phyloP scores from a whole-genome alignment of 2,329 filamentous ascomycete species.

The Alternaria longipes region DNA sequence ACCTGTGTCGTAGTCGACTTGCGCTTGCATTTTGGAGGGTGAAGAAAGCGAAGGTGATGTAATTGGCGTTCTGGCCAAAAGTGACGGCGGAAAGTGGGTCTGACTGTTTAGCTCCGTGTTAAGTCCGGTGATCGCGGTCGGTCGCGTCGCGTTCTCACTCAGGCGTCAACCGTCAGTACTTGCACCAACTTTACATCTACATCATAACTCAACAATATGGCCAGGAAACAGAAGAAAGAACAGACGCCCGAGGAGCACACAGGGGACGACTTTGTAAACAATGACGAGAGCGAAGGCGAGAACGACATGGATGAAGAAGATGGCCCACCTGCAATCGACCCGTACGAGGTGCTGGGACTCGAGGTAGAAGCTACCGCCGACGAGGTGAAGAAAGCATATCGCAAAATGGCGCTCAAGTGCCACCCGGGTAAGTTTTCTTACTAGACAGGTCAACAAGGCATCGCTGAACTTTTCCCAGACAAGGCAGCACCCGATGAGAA shows the following conservation, averaged over 20 bases:
- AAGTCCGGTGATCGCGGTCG: slow-evolving; percentile 33
- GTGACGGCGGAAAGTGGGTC: slow-evolving; percentile 11
- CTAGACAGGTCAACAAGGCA: slow-evolving; percentile 19
- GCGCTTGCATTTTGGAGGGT: slow-evolving; percentile 35
- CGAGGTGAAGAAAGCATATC: slow-evolving; percentile 89
- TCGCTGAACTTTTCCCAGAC: slow-evolving; percentile 62
- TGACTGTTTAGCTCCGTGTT: slow-evolving; percentile 22
- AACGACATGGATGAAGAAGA: slow-evolving; percentile 46
- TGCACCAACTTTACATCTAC: slow-evolving; percentile 11
- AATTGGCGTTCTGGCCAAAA: slow-evolving; percentile 11
- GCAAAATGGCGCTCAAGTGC: slow-evolving; percentile 85
- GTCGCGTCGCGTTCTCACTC: slow-evolving; percentile 36
- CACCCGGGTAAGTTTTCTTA: slow-evolving; percentile 67
- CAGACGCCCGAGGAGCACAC: slow-evolving; percentile 13
- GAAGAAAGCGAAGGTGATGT: slow-evolving; percentile 15
- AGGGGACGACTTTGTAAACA: slow-evolving; percentile 29
- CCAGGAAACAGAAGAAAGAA: slow-evolving; percentile 17
- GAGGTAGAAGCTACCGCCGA: slow-evolving; percentile 75
- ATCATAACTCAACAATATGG: slow-evolving; percentile 14
- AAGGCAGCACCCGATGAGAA: slow-evolving; percentile 76
- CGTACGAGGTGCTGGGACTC: slow-evolving; percentile 82
- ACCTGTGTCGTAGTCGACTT: slow-evolving; percentile 23
- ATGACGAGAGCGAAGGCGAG: slow-evolving; percentile 57
- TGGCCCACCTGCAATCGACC: slow-evolving; percentile 73
- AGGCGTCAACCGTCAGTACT: background rate